Evolutionary conservation across 345 rosid species (phyloP).

Genomic region (Salix caprea): DNA sequence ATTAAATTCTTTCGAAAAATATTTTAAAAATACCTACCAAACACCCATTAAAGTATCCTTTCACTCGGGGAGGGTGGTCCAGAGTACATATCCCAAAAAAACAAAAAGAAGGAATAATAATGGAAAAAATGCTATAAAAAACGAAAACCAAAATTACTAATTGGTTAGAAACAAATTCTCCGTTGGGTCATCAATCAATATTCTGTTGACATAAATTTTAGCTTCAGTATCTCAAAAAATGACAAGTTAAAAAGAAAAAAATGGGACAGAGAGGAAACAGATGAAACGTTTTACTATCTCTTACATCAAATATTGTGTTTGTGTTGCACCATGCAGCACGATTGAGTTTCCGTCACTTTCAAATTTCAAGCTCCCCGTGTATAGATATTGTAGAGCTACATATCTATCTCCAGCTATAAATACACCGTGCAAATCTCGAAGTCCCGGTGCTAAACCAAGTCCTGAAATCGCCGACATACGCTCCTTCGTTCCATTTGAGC

Average conservation of each 20-base stretch:
- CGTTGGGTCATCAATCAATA: background rate
- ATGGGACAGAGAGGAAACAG: no score
- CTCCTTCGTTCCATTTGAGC: background rate
- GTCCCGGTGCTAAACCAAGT: slow-evolving; percentile 13
- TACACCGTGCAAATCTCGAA: background rate
- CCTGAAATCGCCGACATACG: background rate
- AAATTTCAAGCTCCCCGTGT: background rate
- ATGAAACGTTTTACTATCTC: no score
- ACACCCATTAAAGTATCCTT: background rate
- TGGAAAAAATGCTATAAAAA: background rate
- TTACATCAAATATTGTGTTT: background rate
- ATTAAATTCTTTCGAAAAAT: no score
- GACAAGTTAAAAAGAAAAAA: no score
- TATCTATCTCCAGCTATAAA: slow-evolving; percentile 15
- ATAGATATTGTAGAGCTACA: background rate
- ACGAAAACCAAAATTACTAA: no score
- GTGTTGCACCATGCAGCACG: background rate
- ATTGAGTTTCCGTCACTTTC: background rate
- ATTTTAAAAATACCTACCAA: no score
- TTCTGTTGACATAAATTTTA: no score
- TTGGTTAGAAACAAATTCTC: background rate
- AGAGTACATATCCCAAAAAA: background rate
- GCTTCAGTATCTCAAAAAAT: no score
- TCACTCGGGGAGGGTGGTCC: background rate
- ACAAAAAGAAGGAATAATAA: background rate